A percentile compares a stretch with the other conserved stretches of the same genome.
phyloP scores from a whole-genome alignment of 192 early-diverging fungal species.

The Coemansia reversa region DNA sequence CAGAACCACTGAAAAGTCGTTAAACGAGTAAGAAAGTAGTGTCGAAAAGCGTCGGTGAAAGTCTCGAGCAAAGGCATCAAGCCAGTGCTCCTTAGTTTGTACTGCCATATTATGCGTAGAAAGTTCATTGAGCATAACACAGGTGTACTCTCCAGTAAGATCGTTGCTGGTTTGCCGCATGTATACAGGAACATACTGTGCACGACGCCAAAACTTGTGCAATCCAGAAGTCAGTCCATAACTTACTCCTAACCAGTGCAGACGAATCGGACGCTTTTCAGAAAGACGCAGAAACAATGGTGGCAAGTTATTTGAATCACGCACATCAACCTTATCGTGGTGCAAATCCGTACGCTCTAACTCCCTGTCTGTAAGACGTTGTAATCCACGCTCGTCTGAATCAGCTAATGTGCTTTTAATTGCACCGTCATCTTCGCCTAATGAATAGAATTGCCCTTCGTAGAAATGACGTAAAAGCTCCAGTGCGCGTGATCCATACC shows the following conservation, averaged over 20 bases:
- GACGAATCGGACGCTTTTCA: conserved; percentile 72
- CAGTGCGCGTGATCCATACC: conserved; percentile 89
- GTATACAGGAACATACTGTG: conserved; percentile 90
- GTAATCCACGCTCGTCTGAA: conserved; percentile 54
- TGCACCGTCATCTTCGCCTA: conserved; percentile 58
- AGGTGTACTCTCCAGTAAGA: conserved; percentile 96
- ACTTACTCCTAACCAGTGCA: conserved; percentile 96
- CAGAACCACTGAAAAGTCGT: conserved; percentile 73
- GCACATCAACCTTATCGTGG: conserved; percentile 77
- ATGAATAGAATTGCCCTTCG: conserved; percentile 70
- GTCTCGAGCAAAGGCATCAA: conserved; percentile 85
- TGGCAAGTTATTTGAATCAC: conserved; percentile 90
- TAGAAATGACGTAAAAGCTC: conserved; percentile 87
- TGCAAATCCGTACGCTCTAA: conserved; percentile 57
- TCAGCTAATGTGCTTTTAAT: conserved; percentile 54
- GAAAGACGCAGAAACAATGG: conserved; percentile 83
- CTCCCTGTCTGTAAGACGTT: conserved; percentile 60
- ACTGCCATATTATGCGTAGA: conserved; percentile 53
- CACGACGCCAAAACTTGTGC: conserved; percentile 96
- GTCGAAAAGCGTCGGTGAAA: conserved; percentile 88
- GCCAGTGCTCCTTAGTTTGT: conserved; percentile 65
- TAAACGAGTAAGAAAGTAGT: conserved; percentile 86
- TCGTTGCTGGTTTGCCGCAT: conserved; percentile 96
- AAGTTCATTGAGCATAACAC: conserved; percentile 91
- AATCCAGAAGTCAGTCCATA: conserved; percentile 86